A percentile compares a stretch with the other conserved stretches of the same genome.
Conservation (phyloP, 2,329 filamentous ascomycete species). For the Colletotrichum trifolii region DNA sequence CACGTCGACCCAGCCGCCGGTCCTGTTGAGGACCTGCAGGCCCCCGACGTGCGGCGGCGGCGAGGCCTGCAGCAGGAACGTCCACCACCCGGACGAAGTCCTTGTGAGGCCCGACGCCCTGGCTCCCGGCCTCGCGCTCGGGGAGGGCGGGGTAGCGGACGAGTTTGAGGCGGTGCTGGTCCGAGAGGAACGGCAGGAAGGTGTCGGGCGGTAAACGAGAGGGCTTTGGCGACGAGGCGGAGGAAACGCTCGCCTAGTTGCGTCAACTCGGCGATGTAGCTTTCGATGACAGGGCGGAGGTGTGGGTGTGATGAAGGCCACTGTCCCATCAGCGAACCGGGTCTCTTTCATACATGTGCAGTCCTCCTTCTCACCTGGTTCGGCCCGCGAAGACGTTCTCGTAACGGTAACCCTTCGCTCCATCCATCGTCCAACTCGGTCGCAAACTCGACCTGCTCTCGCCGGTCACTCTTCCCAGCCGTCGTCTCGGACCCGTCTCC, state of each 20-base stretch:
- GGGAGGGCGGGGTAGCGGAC: conserved; percentile 59
- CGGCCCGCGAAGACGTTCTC: conserved; percentile 58
- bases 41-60: conserved; percentile 60
- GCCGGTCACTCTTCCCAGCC: conserved; percentile 59
- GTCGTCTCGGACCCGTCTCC: conserved; percentile 66
- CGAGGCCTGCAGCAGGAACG: conserved; percentile 70
- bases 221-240: conserved; percentile 65
- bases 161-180: conserved; percentile 70
- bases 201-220: conserved; percentile 61
- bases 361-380: conserved; percentile 52
- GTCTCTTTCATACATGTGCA: fast-evolving
- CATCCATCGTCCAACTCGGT: conserved; percentile 60
- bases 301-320: conserved; percentile 53
- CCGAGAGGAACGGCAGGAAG: conserved; percentile 63
- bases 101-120: conserved; percentile 72
- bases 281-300: conserved; percentile 51
- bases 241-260: conserved; percentile 64
- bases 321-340: conserved; percentile 39
- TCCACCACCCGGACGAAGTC: conserved; percentile 74
- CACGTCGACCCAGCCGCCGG: conserved; percentile 61
- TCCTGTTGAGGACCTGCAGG: conserved; percentile 61
- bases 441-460: conserved; percentile 71
- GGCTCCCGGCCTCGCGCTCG: conserved; percentile 39
- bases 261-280: conserved; percentile 64
- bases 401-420: conserved; percentile 47